Evolutionary conservation across 1,139 yeast species (phyloP).

Genomic region (Taiozyma sp.): DNA sequence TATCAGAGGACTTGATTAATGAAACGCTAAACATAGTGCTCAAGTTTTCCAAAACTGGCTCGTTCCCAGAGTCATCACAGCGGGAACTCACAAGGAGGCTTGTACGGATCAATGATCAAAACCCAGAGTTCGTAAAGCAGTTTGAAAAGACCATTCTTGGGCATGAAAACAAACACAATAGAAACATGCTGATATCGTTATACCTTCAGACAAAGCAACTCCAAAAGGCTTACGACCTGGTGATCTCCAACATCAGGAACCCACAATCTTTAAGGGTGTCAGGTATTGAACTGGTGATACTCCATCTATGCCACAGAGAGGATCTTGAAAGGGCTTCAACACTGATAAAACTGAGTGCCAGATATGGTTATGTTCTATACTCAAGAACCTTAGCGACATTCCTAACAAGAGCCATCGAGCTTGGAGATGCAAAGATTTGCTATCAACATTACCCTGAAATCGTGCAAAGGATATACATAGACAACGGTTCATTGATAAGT

Average conservation of each 20-base stretch:
- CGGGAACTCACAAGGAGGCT: background rate
- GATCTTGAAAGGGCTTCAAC: conserved; percentile 6
- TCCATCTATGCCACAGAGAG: conserved; percentile 7
- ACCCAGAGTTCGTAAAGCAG: background rate
- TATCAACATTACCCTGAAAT: conserved; percentile 6
- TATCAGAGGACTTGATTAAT: background rate
- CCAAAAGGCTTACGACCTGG: conserved; percentile 6
- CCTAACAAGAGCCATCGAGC: conserved; percentile 8
- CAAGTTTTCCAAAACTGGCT: background rate
- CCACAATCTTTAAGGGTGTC: conserved; percentile 1
- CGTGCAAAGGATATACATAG: conserved; percentile 7
- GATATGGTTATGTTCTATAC: conserved; percentile 4
- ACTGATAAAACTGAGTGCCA: conserved; percentile 3
- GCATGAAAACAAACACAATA: background rate
- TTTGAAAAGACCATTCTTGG: conserved; percentile 1
- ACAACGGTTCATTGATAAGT: conserved; percentile 12
- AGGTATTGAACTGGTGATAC: conserved; percentile 14
- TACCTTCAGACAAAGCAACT: conserved; percentile 4
- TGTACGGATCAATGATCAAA: background rate
- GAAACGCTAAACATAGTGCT: background rate
- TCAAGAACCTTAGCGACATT: conserved; percentile 13
- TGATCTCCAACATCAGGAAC: background rate
- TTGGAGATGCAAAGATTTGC: conserved; percentile 5
- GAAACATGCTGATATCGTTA: conserved; percentile 4
- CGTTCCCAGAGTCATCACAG: background rate